Percentiles rank a stretch among this genome's conserved stretches.
Evolutionary conservation across 352 stramenopile genomes (phyloP).

Genomic region (Blastocystis sp.): DNA sequence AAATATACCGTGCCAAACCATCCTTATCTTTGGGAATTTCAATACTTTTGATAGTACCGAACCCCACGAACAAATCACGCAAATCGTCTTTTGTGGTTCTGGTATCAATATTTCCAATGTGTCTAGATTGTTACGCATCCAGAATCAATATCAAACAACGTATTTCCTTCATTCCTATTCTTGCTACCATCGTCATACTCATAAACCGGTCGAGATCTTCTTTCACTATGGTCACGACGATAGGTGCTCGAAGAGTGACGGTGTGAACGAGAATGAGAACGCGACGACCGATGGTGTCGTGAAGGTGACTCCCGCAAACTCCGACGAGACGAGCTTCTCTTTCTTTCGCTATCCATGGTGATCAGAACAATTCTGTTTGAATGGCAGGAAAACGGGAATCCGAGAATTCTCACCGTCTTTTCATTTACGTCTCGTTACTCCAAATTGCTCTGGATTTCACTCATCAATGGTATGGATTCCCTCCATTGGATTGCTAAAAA

Average conservation of each 20-base stretch:
- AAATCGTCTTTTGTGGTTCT: background rate
- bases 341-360: too few species aligned
- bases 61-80: background rate
- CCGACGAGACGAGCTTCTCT: too few species aligned
- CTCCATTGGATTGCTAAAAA: too few species aligned
- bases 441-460: background rate
- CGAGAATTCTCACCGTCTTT: too few species aligned
- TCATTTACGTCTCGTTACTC: too few species aligned
- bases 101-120: background rate
- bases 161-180: conserved; percentile 30
- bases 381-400: too few species aligned
- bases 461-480: background rate
- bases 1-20: background rate
- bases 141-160: background rate
- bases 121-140: background rate
- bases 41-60: conserved; percentile 5
- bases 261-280: background rate
- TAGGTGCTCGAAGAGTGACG: background rate
- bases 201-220: background rate
- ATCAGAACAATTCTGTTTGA: too few species aligned
- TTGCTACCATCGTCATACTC: conserved; percentile 39
- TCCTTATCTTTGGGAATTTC: background rate
- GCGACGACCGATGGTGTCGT: background rate
- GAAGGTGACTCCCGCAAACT: too few species aligned
- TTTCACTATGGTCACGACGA: background rate